Percentiles rank a stretch among this genome's conserved stretches.
phyloP scores from a whole-genome alignment of 2,329 filamentous ascomycete species.

The Parastagonospora nodorum region DNA sequence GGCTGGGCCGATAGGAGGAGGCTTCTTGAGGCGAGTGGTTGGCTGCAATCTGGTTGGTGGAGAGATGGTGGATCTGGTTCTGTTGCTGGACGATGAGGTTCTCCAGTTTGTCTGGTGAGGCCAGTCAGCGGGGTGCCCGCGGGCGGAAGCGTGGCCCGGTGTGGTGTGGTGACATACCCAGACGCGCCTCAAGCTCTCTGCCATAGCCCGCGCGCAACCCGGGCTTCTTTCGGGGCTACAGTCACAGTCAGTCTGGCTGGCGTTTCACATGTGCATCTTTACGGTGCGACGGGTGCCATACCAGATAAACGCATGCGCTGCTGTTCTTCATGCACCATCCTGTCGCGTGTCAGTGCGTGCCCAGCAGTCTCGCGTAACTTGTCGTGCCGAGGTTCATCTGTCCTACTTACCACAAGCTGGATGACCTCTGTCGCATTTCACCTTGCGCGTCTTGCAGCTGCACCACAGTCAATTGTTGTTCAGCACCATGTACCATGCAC shows the following conservation, averaged over 20 bases:
- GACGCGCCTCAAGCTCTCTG: slow-evolving; percentile 64
- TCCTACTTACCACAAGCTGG: slow-evolving; percentile 31
- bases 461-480: background rate
- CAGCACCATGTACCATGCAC: background rate
- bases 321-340: slow-evolving; percentile 72
- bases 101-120: slow-evolving; percentile 52
- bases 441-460: slow-evolving; percentile 60
- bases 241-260: slow-evolving; percentile 5
- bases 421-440: slow-evolving; percentile 66
- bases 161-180: slow-evolving; percentile 50
- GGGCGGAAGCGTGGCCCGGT: background rate
- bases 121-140: slow-evolving; percentile 7
- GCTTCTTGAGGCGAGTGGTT: slow-evolving; percentile 40
- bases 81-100: slow-evolving; percentile 52
- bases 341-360: background rate
- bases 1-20: slow-evolving; percentile 37
- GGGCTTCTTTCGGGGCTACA: slow-evolving; percentile 71
- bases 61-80: slow-evolving; percentile 52
- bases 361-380: background rate
- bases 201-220: slow-evolving; percentile 66
- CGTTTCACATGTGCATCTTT: background rate
- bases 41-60: slow-evolving; percentile 29
- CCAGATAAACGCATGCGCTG: slow-evolving; percentile 57
- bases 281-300: slow-evolving; percentile 16
- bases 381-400: too few species aligned